Evolutionary conservation across 306 rosid genomes (phyloP), one percentile per base, ranked within the genome.

Genomic region (Quercus aquifolioides): DNA sequence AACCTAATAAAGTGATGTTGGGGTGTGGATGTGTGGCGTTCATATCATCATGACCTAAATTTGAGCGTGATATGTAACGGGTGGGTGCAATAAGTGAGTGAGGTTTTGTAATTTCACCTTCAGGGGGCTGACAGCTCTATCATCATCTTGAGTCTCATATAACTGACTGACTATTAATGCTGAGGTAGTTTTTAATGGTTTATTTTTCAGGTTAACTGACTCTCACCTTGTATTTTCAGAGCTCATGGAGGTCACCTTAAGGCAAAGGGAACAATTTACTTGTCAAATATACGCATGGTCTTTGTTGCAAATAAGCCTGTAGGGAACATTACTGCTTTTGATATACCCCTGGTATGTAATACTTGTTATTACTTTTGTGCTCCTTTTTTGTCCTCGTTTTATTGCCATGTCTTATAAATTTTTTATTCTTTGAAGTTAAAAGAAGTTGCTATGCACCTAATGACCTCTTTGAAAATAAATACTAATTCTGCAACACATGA

Each of bases 251-350:
- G 94, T 84, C 90, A 78, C 79, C 74, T 85, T 52, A 93, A 91
- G 88, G 90, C 97, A 55, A 96, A 88, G 82, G 99, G 99, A 80
- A 84, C 85, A 13, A 86, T 96, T 69, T 96, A 96, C 83, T 85
- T 96, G 86, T 96, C 99, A 11, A 93, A 93, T 75, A 73, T 93
- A 57, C 92, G 99, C 55, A 93, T 93, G 97, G 98, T 90, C 65
- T 96, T 96, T 18, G 96, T 93, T 31, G 88, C 98, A 28, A 93
- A 74, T 74, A 83, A 77, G 62, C 97, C 91, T 26, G 85, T 74
- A 80, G 94, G 86, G 46, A 65, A 59, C 65, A 85, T 93, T n/a
- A 2, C 56, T 57, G 98, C 97, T 54, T 96, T 96, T 75, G 99
- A 96, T 76, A 87, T 96, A 97, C 99, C 99, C 77, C 73, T 96